A percentile compares a stretch with the other conserved stretches of the same genome.
phyloP scores from a whole-genome alignment of 208 protist genomes.

The Perkinsela sp. region DNA sequence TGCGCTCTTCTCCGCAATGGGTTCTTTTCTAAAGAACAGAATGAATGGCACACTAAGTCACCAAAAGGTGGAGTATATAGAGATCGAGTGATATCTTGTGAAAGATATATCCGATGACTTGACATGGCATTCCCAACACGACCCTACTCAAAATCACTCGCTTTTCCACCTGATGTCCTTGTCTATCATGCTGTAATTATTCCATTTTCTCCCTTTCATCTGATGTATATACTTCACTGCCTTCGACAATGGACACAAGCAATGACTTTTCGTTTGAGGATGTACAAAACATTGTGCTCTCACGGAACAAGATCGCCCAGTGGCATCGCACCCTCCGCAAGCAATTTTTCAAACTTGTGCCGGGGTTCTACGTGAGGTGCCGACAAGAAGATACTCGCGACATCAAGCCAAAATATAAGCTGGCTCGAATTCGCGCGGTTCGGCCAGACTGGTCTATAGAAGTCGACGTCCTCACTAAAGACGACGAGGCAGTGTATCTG shows the following conservation, averaged over 20 bases:
- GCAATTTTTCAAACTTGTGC: constrained; percentile 33
- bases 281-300: neutral
- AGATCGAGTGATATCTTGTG: no score
- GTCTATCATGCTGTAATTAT: no score
- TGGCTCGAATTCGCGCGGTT: constrained; percentile 49
- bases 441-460: constrained; percentile 63
- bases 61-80: neutral
- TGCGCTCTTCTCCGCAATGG: neutral
- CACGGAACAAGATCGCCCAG: constrained; percentile 47
- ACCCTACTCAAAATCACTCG: no score
- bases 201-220: no score
- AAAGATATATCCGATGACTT: no score
- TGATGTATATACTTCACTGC: no score
- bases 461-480: constrained; percentile 42
- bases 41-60: neutral
- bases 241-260: no score
- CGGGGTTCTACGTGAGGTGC: constrained; percentile 61
- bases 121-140: no score
- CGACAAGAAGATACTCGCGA: constrained; percentile 55
- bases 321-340: constrained; percentile 63
- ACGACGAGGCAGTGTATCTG: constrained; percentile 29
- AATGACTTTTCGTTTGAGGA: neutral
- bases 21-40: neutral
- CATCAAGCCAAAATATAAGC: constrained; percentile 52
- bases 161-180: no score